Evolutionary conservation across 2,329 filamentous ascomycete genomes (phyloP), one percentile per base, ranked within the genome.

Genomic region (Colletotrichum tofieldiae): DNA sequence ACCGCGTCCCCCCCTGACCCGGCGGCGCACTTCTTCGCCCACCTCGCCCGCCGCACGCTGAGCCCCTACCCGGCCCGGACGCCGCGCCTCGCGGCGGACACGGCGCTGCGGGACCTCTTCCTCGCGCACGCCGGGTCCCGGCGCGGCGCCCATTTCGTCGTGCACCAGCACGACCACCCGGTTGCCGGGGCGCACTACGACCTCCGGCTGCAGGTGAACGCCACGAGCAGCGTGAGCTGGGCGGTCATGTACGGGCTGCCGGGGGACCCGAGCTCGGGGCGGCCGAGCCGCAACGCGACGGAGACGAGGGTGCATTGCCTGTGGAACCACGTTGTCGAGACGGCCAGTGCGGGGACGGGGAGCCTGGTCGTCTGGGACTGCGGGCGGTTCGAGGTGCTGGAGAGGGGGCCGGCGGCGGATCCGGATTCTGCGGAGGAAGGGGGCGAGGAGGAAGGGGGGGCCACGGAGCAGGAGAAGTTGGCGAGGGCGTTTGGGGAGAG

Each of bases 111-210:
- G 4, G 71, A 76, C 11, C 80, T 87, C 9, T 87, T 86, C 67
- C 73, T 76, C 5, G 61, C 65, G n/a, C 80, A 80, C 58, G 76
- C 75, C 1, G 80, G 78, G 23, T 81, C 68, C 55, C 51, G 71
- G 4, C 54, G 67, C 20, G 85, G 85, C 23, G 82, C 84, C 11
- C 90, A 92, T 78, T 94, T 93, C 77, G 89, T 94, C 63, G 86
- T 94, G 47, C 91, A 94, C 78, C 92, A 94, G 77, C 92, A 94
- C 78, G 91, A 93, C 77, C 92, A 94, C 77, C 92, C 92, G 1
- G 79, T 93, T 54, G 91, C 92, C 12, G 91, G 92, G 32, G 86
- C 86, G 1, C 90, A 92, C 78, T 93, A 94, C 82, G 92, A 94
- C 79, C 84, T 94, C 26, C 86, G 92, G 3, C 83, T 94, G 23